Evolutionary conservation across 805 yeast genomes (phyloP).

Genomic region (Lipomyces sp.): DNA sequence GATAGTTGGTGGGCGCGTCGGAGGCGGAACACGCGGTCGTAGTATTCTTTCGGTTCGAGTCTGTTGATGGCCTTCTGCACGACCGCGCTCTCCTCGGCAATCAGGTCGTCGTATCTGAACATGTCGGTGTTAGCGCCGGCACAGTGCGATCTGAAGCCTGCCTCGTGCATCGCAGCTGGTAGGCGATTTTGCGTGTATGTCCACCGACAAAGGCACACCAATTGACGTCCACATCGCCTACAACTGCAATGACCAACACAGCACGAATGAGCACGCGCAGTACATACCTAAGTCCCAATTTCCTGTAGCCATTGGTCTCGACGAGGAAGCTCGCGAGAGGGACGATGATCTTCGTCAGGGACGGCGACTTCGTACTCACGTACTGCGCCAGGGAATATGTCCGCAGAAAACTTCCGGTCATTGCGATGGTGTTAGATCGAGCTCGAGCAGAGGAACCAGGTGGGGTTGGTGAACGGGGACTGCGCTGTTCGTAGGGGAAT

Average conservation of each 20-base stretch:
- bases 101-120: slow-evolving; percentile 71
- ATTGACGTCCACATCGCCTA: no score
- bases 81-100: slow-evolving; percentile 81
- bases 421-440: neutral
- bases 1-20: slow-evolving; percentile 88
- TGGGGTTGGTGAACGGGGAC: no score
- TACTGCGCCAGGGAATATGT: slow-evolving; percentile 19
- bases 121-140: neutral
- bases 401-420: slow-evolving; percentile 27
- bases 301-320: slow-evolving; percentile 85
- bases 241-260: neutral
- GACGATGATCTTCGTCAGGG: slow-evolving; percentile 66
- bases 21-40: slow-evolving; percentile 89
- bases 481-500: no score
- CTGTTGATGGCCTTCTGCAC: slow-evolving; percentile 85
- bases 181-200: no score
- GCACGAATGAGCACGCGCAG: neutral
- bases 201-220: no score
- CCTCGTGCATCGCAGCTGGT: no score
- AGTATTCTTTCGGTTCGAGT: slow-evolving; percentile 77
- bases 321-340: slow-evolving; percentile 78
- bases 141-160: no score
- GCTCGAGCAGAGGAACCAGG: no score
- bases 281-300: slow-evolving; percentile 67
- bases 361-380: slow-evolving; percentile 49